These are phyloP conservation scores for Durusdinium trenchii DNA, from an alignment of 73 alveolate genomes.

Conservation along the genomic window DNA sequence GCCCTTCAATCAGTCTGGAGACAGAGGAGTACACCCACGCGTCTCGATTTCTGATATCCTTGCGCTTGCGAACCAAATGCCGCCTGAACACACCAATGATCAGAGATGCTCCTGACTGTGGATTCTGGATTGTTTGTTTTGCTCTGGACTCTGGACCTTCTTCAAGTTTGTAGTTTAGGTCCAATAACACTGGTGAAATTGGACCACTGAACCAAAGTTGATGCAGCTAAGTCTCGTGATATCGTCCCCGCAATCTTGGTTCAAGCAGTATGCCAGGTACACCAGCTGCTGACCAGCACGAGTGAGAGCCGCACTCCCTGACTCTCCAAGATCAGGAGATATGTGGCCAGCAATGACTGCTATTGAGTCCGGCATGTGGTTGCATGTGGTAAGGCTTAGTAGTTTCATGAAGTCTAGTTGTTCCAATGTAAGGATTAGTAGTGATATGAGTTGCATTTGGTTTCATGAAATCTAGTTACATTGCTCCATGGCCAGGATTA, in stretches of 20 bases:
- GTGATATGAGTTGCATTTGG: no score
- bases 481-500: no score
- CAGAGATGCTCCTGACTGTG: background rate
- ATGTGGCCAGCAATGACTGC: no score
- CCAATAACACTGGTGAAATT: background rate
- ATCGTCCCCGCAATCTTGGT: background rate
- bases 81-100: background rate
- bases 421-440: no score
- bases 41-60: background rate
- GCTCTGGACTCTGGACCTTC: background rate
- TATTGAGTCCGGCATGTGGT: no score
- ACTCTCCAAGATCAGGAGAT: no score
- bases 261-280: background rate
- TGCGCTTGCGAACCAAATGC: background rate
- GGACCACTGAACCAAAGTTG: background rate
- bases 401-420: no score
- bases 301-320: background rate
- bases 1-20: background rate
- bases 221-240: background rate
- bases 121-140: background rate
- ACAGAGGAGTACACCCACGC: background rate
- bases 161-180: background rate
- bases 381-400: no score
- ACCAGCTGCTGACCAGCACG: background rate
- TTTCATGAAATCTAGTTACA: no score